These are phyloP conservation scores for Lolium perenne DNA, from an alignment of 176 grass and related monocot genomes.

Conservation along the genomic window DNA sequence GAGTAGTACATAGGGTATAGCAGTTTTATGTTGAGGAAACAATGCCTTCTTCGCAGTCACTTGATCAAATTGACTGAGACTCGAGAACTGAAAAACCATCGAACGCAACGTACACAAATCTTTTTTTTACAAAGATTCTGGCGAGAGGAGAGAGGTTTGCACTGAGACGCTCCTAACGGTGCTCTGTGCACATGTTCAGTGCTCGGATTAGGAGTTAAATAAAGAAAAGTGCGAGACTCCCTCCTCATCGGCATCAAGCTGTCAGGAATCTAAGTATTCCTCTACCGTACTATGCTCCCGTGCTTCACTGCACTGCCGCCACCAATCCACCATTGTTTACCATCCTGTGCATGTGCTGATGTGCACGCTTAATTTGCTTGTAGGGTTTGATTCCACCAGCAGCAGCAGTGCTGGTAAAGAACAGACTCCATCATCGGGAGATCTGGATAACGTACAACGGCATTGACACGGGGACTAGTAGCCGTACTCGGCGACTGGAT, in stretches of 20 bases:
- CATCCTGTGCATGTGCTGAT: not conserved
- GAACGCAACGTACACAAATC: constrained; percentile 14
- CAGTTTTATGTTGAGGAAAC: not conserved
- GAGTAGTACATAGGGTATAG: not conserved
- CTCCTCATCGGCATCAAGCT: not conserved
- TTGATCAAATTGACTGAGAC: not conserved
- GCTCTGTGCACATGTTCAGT: constrained; percentile 39
- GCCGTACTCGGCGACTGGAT: not conserved
- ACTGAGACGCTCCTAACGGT: constrained; percentile 41
- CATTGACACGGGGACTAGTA: constrained; percentile 10
- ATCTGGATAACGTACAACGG: constrained; percentile 41
- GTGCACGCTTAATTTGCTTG: not conserved
- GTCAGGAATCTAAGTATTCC: not conserved
- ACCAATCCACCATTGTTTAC: not conserved
- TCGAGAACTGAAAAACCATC: not conserved
- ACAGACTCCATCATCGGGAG: not conserved
- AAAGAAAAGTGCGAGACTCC: not conserved
- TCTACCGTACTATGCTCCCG: not conserved
- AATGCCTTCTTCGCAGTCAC: not conserved
- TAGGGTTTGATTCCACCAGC: too few species aligned
- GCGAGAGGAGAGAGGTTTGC: not conserved
- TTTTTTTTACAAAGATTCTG: constrained; percentile 18
- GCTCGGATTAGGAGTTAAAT: constrained; percentile 4
- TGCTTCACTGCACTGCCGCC: constrained; percentile 1
- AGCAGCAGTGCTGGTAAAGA: not conserved